Evolutionary conservation across 2,329 filamentous ascomycete species (phyloP), one percentile per base, ranked within the genome.

Genomic region (Clonostachys sp.): DNA sequence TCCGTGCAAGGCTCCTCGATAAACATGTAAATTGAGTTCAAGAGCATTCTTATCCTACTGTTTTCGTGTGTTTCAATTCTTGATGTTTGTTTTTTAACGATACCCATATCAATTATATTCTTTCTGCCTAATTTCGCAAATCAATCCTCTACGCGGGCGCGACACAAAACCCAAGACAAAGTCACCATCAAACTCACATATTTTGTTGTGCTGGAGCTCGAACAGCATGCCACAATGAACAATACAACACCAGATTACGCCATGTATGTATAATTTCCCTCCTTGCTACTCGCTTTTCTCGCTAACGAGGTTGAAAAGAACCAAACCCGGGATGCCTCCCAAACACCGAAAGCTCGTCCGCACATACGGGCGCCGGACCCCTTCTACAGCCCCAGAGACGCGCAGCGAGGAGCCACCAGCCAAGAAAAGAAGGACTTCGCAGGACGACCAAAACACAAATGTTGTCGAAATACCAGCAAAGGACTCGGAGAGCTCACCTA

Each of bases 341-440:
- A 48, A 48, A 9, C 46, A 57, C 17, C 59, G 58, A 47, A 58
- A 58, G 36, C 61, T 65, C 45, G 58, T 70, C 13, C 63, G 66
- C 48, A 73, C 70, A 12, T 73, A 73, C 40, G 66, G 69, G 41
- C 68, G 65, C 50, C 62, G 64, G 34, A 20, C 34, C 46, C 52
- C 9, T 51, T 53, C 7, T 35, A 12, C 60, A 13, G 55, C 54
- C 9, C 48, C 55, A 5, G 60, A 62, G 36, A 41, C 54, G 9
- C 50, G 53, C 35, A 51, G 42, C n/a, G 60, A 65, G 9, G 60
- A 65, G 9, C 55, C 58, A 0, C 51, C 54, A 3, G 10, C 48
- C 0, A 67, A 68, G 50, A 67, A 51, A 41, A 53, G 50, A 16
- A 48, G 51, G 45, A 49, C 30, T 4, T 18, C 38, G 12, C 40